Conservation (phyloP, 805 yeast genomes). For the Sungouiozyma ichnusensis region DNA sequence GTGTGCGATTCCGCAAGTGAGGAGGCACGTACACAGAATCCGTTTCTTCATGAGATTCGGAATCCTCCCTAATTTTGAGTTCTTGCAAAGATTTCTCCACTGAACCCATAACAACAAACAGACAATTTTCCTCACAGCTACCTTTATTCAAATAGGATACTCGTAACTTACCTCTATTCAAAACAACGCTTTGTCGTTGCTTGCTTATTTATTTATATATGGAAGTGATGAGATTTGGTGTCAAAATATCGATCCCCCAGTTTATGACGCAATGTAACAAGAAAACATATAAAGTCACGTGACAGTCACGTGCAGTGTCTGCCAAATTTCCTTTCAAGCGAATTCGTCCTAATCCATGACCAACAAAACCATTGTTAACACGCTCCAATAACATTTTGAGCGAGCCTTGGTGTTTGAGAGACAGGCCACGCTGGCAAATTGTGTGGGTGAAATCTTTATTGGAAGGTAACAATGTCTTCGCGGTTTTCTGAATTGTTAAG, state of each 20-base stretch:
- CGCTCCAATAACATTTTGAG: no score
- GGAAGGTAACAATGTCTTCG: background rate
- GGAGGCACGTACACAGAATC: slow-evolving; percentile 24
- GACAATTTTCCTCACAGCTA: no score
- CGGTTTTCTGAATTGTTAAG: slow-evolving; percentile 4
- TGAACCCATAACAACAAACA: background rate
- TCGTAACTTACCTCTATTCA: no score
- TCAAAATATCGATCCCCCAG: background rate
- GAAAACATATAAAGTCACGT: background rate
- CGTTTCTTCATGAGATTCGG: background rate
- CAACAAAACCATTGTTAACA: no score
- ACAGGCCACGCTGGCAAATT: no score
- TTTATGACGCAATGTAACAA: background rate
- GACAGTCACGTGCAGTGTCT: background rate
- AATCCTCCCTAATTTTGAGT: background rate
- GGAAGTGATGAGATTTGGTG: background rate
- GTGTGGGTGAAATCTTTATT: no score
- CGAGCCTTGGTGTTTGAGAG: no score
- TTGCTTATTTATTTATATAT: no score
- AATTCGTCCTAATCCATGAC: no score
- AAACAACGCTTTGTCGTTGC: no score
- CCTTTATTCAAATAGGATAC: no score
- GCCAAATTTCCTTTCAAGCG: background rate
- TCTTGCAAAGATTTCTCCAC: background rate
- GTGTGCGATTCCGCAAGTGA: slow-evolving; percentile 18